Conservation (phyloP, 83 land plant genomes). For the Diphasiastrum complanatum region DNA sequence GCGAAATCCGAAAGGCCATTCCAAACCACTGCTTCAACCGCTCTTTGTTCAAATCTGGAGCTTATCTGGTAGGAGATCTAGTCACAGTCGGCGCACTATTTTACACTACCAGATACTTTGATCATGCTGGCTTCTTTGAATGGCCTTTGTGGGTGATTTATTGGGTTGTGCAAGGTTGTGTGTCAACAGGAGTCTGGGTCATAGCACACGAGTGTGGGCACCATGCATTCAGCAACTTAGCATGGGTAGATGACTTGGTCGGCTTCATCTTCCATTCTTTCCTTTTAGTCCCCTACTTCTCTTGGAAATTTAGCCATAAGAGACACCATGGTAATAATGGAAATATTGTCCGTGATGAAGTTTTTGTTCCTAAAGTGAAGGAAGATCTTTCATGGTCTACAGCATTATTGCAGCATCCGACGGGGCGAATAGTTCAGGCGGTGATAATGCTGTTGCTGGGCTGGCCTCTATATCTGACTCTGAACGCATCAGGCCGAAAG, state of each 20-base stretch:
- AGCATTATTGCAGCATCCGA: slow-evolving; percentile 38
- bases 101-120: neutral
- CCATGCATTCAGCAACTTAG: slow-evolving; percentile 53
- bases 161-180: slow-evolving; percentile 47
- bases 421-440: slow-evolving; percentile 34
- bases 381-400: slow-evolving; percentile 19
- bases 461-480: slow-evolving; percentile 47
- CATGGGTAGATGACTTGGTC: slow-evolving; percentile 42
- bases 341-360: slow-evolving; percentile 44
- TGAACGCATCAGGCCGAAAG: slow-evolving; percentile 44
- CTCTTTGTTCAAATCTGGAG: slow-evolving; percentile 39
- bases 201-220: slow-evolving; percentile 67
- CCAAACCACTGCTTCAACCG: slow-evolving; percentile 62
- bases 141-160: slow-evolving; percentile 43
- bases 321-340: slow-evolving; percentile 56
- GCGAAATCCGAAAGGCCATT: slow-evolving; percentile 43
- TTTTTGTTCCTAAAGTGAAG: slow-evolving; percentile 46
- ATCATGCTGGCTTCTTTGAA: slow-evolving; percentile 11
- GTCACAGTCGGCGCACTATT: slow-evolving; percentile 4
- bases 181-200: slow-evolving; percentile 59
- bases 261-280: slow-evolving; percentile 42
- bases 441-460: slow-evolving; percentile 36
- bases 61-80: slow-evolving; percentile 42
- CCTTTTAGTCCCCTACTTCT: slow-evolving; percentile 49
- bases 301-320: slow-evolving; percentile 56